Evolutionary conservation across 306 rosid genomes (phyloP).

Genomic region (Quillaja saponaria): DNA sequence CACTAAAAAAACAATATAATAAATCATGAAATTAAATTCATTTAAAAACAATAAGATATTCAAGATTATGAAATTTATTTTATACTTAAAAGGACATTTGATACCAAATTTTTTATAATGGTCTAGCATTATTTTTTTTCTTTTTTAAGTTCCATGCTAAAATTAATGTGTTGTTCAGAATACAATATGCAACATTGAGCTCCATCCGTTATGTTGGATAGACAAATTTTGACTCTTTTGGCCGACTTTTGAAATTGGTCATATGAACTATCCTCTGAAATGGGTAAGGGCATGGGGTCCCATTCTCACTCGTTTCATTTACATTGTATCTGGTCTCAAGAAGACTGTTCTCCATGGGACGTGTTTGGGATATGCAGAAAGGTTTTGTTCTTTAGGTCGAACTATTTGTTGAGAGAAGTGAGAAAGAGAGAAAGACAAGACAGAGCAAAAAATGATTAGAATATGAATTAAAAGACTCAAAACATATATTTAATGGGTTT

Average conservation of each 20-base stretch:
- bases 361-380: background rate
- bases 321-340: conserved; percentile 56
- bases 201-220: conserved; percentile 1
- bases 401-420: too few species aligned
- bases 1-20: too few species aligned
- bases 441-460: too few species aligned
- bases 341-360: conserved; percentile 24
- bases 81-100: too few species aligned
- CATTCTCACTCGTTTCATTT: conserved; percentile 42
- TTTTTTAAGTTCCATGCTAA: conserved; percentile 27
- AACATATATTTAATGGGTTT: too few species aligned
- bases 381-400: too few species aligned
- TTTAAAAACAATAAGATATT: conserved; percentile 1
- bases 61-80: too few species aligned
- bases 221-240: conserved; percentile 37
- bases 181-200: conserved; percentile 29
- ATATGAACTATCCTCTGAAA: conserved; percentile 27
- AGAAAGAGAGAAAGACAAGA: too few species aligned
- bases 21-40: too few species aligned
- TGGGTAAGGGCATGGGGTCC: conserved; percentile 55
- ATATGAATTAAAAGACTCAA: too few species aligned
- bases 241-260: conserved; percentile 42
- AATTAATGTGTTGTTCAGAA: conserved; percentile 33
- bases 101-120: too few species aligned
- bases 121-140: conserved; percentile 2